Conservation (phyloP, 73 alveolate species). For the Paramecium caudatum region DNA sequence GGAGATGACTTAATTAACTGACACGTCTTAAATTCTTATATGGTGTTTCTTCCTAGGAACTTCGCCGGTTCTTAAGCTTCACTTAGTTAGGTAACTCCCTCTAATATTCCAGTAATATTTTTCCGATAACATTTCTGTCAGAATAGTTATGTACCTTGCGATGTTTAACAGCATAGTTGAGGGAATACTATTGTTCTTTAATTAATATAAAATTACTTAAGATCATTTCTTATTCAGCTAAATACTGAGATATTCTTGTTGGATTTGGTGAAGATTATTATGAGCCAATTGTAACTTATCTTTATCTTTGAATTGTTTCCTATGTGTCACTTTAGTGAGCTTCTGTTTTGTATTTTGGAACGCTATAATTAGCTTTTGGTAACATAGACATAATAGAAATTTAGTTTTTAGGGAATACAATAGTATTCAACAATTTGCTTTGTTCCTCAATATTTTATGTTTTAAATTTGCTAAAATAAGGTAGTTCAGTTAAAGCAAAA, state of each 20-base stretch:
- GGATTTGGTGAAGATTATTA: constrained; percentile 50
- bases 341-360: constrained; percentile 21
- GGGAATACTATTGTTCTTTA: constrained; percentile 22
- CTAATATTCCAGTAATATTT: neutral
- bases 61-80: neutral
- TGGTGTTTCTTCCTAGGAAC: constrained; percentile 8
- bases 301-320: neutral
- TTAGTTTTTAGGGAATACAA: constrained; percentile 37
- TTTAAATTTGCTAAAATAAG: constrained; percentile 49
- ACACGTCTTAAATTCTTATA: neutral
- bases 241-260: constrained; percentile 39
- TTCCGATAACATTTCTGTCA: constrained; percentile 36
- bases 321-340: neutral
- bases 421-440: constrained; percentile 48
- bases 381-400: neutral
- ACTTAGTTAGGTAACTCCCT: neutral
- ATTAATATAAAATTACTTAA: constrained; percentile 37
- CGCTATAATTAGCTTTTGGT: constrained; percentile 56
- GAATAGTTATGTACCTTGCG: constrained; percentile 3
- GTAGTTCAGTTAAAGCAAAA: constrained; percentile 6
- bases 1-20: constrained; percentile 32
- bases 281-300: constrained; percentile 15
- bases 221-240: constrained; percentile 21
- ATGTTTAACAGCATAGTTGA: constrained; percentile 14
- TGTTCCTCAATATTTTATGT: constrained; percentile 4